A percentile compares a stretch with the other conserved stretches of the same genome.
These are phyloP conservation scores for Rosa rugosa DNA, from an alignment of 306 rosid genomes.

Conservation along the genomic window DNA sequence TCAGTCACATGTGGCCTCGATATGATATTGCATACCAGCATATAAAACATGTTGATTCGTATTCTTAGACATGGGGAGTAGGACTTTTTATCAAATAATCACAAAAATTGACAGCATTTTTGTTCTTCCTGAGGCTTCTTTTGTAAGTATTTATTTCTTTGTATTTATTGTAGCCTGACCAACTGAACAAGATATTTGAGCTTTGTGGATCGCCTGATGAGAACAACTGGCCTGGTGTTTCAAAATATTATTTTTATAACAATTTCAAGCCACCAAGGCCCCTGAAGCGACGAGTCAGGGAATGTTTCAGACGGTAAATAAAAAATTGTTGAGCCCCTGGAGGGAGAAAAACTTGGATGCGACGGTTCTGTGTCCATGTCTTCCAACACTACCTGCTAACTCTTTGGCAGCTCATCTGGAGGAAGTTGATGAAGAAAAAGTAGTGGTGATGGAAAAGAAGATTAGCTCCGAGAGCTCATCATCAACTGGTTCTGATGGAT, in stretches of 20 bases:
- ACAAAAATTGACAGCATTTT: not conserved
- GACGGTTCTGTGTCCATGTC: not conserved
- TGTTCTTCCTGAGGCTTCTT: not conserved
- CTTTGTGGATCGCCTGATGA: conserved; percentile 80
- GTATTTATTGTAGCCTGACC: conserved; percentile 56
- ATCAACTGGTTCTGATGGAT: not conserved
- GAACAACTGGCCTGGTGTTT: conserved; percentile 69
- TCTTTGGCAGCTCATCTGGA: not conserved
- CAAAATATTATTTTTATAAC: conserved; percentile 57
- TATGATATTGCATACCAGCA: not conserved
- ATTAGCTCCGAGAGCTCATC: not conserved
- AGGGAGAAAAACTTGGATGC: not conserved
- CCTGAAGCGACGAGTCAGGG: conserved; percentile 67
- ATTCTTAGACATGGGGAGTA: not conserved
- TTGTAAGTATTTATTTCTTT: conserved; percentile 14
- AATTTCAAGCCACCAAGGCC: conserved; percentile 64
- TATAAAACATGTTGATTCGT: not conserved
- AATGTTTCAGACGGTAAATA: conserved; percentile 57
- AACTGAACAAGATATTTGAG: conserved; percentile 67
- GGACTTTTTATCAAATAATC: not conserved
- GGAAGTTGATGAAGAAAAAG: not conserved
- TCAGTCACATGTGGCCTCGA: not conserved
- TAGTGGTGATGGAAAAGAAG: not conserved
- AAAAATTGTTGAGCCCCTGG: conserved; percentile 4
- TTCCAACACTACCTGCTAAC: not conserved